Base-by-base conservation (phyloP, 108 stramenopile species). In the Cyclotella atomus region DNA sequence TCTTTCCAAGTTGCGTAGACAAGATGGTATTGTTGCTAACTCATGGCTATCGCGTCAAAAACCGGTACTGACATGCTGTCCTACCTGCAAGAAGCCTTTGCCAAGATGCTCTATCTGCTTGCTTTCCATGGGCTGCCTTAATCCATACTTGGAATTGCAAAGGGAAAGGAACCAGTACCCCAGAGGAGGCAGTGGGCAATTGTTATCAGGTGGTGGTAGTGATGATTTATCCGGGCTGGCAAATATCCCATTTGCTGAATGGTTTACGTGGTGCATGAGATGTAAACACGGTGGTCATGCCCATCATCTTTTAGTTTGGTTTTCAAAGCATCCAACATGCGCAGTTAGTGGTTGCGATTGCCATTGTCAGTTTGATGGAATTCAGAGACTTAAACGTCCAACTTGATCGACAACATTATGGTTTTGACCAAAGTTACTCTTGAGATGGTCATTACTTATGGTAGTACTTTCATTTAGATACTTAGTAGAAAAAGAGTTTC, bases 221-320 rank as follows among this genome's bases (percentile, higher is more conserved):
- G 89, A 88, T 50, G 85, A 90, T 62, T 78, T 89, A 43, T 83
- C 82, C 38, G 85, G 86, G 19, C 67, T 87, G 4, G 80, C 87
- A 9, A 87, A 67, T 28, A 78, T 95, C 15, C 90, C 90, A 20
- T 90, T 95, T 61, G 60, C 60, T 38, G 60, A 61, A 36, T 61
- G 93, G 94, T 96, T 91, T 56, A 91, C 91, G 0, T 97, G 96
- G 96, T 97, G 96, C 68, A 91, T 92, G 88, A 70, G 81, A 45
- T 95, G 96, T 76, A 91, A 91, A 49, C 95, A 96, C 50, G 59
- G 70, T 4, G 59, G 70, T 1, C 33, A 71, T 56, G 50, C 94
- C 19, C 89, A 92, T 65, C 93, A 94, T 68, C 45, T 97, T 33
- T 71, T 89, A 8, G 92, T 87, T 16, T 97, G 96, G 96, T 95